phyloP scores from a whole-genome alignment of 257 asterid genomes.

The Lithospermum erythrorhizon region DNA sequence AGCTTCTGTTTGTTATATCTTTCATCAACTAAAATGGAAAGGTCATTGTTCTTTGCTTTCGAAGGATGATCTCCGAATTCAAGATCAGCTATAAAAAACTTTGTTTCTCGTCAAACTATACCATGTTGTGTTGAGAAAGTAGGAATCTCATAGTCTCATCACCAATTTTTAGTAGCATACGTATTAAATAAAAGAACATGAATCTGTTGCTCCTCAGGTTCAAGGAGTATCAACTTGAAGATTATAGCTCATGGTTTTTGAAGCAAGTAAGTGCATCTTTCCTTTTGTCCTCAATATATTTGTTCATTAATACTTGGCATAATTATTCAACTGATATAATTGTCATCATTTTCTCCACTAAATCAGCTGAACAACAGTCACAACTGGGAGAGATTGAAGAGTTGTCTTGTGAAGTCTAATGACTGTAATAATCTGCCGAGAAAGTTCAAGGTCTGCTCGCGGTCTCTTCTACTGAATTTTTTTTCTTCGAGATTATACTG shows the following conservation, averaged over 20 bases:
- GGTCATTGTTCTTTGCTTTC: no score
- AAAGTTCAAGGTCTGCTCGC: slow-evolving; percentile 50
- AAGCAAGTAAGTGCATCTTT: slow-evolving; percentile 43
- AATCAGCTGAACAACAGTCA: slow-evolving; percentile 70
- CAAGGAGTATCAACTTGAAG: slow-evolving; percentile 91
- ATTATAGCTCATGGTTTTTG: slow-evolving; percentile 86
- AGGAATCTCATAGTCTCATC: no score
- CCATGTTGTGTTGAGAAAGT: no score
- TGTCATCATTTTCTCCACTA: slow-evolving; percentile 1
- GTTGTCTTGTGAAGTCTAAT: slow-evolving; percentile 71
- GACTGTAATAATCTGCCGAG: slow-evolving; percentile 63
- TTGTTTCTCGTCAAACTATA: no score
- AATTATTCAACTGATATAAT: not conserved
- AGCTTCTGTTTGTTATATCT: no score
- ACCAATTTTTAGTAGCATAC: no score
- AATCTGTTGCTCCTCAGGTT: slow-evolving; percentile 31
- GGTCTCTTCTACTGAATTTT: not conserved
- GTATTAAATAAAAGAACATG: not conserved
- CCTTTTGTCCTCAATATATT: not conserved
- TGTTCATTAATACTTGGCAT: not conserved
- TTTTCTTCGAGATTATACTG: not conserved
- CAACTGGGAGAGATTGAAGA: slow-evolving; percentile 69
- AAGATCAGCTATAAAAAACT: no score
- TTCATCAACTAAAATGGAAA: no score
- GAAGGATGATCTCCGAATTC: no score